Evolutionary conservation across 352 stramenopile species (phyloP).

Genomic region (Phytophthora rubi): DNA sequence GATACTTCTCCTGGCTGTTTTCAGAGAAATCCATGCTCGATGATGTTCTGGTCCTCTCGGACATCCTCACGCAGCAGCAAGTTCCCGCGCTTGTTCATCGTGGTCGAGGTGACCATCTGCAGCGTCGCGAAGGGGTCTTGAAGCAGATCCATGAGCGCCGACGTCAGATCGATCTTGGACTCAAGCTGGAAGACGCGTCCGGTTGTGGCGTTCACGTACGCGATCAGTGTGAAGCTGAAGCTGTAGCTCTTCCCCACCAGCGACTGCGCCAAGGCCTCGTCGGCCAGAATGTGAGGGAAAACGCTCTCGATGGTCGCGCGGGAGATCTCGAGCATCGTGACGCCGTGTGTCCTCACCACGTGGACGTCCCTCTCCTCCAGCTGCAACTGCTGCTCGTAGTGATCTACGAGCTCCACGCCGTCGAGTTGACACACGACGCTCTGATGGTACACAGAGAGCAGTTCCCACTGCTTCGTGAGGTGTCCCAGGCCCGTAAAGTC

Average conservation of each 20-base stretch:
- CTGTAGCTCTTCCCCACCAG: constrained; percentile 53
- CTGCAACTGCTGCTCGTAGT: constrained; percentile 2
- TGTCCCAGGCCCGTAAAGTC: constrained; percentile 43
- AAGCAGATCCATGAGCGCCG: constrained; percentile 44
- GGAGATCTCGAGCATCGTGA: constrained; percentile 45
- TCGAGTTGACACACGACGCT: constrained; percentile 20
- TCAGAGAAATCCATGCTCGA: constrained; percentile 47
- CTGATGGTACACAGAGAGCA: constrained; percentile 41
- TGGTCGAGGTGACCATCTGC: constrained; percentile 44
- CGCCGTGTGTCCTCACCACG: constrained; percentile 39
- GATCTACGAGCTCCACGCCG: constrained; percentile 18
- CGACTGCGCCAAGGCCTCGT: constrained; percentile 49
- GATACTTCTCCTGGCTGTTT: not conserved
- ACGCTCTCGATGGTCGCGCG: constrained; percentile 44
- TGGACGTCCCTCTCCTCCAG: constrained; percentile 9
- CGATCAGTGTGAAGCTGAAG: constrained; percentile 46
- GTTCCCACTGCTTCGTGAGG: constrained; percentile 50
- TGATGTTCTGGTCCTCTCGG: constrained; percentile 40
- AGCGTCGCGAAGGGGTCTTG: constrained; percentile 47
- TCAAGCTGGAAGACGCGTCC: constrained; percentile 55
- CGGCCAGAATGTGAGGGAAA: constrained; percentile 48
- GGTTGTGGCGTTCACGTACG: constrained; percentile 31
- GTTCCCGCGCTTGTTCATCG: constrained; percentile 49
- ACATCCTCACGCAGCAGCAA: constrained; percentile 35
- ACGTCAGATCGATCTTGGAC: constrained; percentile 48